A percentile compares a stretch with the other conserved stretches of the same genome.
Conservation (phyloP, 495 filamentous ascomycete species). For the Penicillium canariense region DNA sequence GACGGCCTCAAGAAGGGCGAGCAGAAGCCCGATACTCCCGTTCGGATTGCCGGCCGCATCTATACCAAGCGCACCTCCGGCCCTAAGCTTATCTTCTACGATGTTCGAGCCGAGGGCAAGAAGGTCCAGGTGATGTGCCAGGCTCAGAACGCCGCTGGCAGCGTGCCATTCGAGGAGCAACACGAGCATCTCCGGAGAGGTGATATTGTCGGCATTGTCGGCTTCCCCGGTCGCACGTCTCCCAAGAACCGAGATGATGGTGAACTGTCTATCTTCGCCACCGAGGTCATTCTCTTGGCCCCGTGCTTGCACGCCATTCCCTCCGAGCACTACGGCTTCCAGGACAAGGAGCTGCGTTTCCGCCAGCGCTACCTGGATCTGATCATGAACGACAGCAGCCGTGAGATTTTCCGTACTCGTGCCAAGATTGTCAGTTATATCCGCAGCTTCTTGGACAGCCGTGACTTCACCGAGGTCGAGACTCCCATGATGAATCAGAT, state of each 20-base stretch:
- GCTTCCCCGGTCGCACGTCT: slow-evolving; percentile 83
- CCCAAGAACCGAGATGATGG: slow-evolving; percentile 85
- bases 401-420: slow-evolving; percentile 77
- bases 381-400: slow-evolving; percentile 87
- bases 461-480: slow-evolving; percentile 91
- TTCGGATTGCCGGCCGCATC: slow-evolving; percentile 80
- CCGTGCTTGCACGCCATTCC: slow-evolving; percentile 94
- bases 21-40: slow-evolving; percentile 63
- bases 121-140: slow-evolving; percentile 92
- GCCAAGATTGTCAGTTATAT: slow-evolving; percentile 83
- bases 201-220: slow-evolving; percentile 86
- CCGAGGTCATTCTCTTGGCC: slow-evolving; percentile 76
- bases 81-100: slow-evolving; percentile 89
- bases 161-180: slow-evolving; percentile 73
- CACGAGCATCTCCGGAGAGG: slow-evolving; percentile 88
- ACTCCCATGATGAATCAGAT: slow-evolving; percentile 97
- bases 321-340: slow-evolving; percentile 87
- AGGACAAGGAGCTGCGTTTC: slow-evolving; percentile 89
- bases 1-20: slow-evolving; percentile 82
- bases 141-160: slow-evolving; percentile 63
- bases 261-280: slow-evolving; percentile 92
- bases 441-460: slow-evolving; percentile 78
- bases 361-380: slow-evolving; percentile 91
- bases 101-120: slow-evolving; percentile 78
- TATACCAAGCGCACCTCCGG: slow-evolving; percentile 83